phyloP scores from a whole-genome alignment of 75 land plant genomes.

The Cupressus sempervirens region DNA sequence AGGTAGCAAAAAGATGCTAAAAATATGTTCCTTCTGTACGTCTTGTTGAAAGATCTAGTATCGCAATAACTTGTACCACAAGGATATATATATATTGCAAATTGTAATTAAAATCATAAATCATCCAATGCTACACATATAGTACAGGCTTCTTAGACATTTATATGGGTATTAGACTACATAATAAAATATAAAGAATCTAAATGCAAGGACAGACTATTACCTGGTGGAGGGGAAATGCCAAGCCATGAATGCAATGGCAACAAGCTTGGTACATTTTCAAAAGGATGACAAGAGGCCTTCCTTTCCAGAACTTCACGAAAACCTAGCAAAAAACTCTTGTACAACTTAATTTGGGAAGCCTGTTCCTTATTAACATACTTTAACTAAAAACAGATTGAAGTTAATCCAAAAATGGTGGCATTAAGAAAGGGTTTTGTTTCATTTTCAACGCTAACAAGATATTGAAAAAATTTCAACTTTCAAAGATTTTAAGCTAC shows the following conservation, averaged over 20 bases:
- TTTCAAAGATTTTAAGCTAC: slow-evolving; percentile 21
- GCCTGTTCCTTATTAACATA: not conserved
- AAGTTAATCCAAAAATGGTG: not conserved
- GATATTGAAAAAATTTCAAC: not conserved
- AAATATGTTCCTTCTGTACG: not conserved
- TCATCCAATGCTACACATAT: not conserved
- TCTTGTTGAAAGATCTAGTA: not conserved
- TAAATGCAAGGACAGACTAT: not conserved
- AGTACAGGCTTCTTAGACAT: not conserved
- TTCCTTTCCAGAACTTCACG: slow-evolving; percentile 82
- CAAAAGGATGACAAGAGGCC: slow-evolving; percentile 94
- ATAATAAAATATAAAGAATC: not conserved
- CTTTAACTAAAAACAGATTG: not conserved
- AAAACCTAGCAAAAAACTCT: slow-evolving; percentile 58
- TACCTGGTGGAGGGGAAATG: slow-evolving; percentile 74
- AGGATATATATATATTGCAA: not conserved
- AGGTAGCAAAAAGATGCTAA: not conserved
- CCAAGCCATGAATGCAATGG: slow-evolving; percentile 93
- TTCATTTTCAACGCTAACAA: not conserved
- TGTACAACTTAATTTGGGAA: not conserved
- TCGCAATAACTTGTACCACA: not conserved
- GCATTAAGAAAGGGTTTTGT: not conserved
- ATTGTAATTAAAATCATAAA: not conserved
- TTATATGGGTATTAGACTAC: not conserved
- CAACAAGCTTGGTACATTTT: slow-evolving; percentile 83